phyloP scores from a whole-genome alignment of 306 rosid species.

The Quercus berberidifolia region DNA sequence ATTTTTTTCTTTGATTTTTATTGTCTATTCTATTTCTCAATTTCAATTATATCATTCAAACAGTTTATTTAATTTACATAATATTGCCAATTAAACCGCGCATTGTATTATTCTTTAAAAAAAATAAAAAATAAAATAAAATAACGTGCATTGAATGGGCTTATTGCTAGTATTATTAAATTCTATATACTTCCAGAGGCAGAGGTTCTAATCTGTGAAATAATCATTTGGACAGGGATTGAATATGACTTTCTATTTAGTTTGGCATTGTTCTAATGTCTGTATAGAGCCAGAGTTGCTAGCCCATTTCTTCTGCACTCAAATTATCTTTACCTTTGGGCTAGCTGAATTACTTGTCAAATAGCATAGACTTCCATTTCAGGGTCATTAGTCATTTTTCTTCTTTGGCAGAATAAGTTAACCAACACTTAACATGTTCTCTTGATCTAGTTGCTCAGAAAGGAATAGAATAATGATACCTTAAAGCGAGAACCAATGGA shows the following conservation, averaged over 20 bases:
- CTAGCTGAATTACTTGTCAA: not conserved
- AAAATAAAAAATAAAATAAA: too few species aligned
- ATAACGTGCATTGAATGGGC: too few species aligned
- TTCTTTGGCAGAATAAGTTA: not conserved
- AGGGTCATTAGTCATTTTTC: not conserved
- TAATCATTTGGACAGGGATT: not conserved
- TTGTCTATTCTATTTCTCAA: too few species aligned
- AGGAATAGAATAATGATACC: constrained; percentile 34
- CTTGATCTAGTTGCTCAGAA: not conserved
- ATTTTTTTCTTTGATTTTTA: too few species aligned
- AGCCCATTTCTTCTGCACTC: not conserved
- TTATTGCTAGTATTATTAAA: not conserved
- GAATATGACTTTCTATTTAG: not conserved
- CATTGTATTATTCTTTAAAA: too few species aligned
- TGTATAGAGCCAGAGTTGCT: not conserved
- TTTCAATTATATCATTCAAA: too few species aligned
- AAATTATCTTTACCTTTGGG: not conserved
- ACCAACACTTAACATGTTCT: not conserved
- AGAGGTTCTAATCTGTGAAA: not conserved
- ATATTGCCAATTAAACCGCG: too few species aligned
- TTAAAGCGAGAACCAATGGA: constrained; percentile 98
- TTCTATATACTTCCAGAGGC: not conserved
- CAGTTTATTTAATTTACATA: too few species aligned
- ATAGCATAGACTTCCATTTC: not conserved
- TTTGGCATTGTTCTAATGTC: not conserved